Evolutionary conservation across 129 eudicot species (phyloP).

Genomic region (Calendula officinalis): DNA sequence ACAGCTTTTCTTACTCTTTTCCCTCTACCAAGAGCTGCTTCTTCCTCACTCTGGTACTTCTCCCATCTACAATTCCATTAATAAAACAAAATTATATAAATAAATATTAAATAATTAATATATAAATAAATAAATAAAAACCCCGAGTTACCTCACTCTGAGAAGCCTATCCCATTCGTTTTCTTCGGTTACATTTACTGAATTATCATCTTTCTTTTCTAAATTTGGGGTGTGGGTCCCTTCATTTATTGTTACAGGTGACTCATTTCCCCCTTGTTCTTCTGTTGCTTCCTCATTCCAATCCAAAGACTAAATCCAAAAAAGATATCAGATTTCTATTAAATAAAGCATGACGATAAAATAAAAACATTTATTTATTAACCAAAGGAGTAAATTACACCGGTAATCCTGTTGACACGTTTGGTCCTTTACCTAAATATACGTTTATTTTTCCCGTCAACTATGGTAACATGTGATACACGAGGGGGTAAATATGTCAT

Average conservation of each 20-base stretch:
- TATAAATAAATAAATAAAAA: not conserved
- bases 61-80: constrained; percentile 69
- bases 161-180: constrained; percentile 97
- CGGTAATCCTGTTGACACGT: too few relatives aligned
- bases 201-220: constrained; percentile 58
- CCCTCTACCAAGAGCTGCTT: constrained; percentile 98
- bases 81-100: not conserved
- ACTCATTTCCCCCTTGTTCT: constrained; percentile 57
- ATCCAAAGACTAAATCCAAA: constrained; percentile 50
- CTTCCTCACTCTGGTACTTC: constrained; percentile 86
- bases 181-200: constrained; percentile 53
- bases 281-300: constrained; percentile 87
- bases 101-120: constrained; percentile 1
- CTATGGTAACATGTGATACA: too few relatives aligned
- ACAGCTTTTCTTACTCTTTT: constrained; percentile 88
- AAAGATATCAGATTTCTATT: not conserved
- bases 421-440: too few relatives aligned
- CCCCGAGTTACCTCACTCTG: constrained; percentile 78
- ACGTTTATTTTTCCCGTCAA: too few relatives aligned
- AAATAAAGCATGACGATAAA: not conserved
- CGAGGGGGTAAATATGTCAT: too few relatives aligned
- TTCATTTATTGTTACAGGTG: constrained; percentile 33
- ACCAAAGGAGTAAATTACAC: not conserved
- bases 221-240: constrained; percentile 34
- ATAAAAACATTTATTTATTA: not conserved